Evolutionary conservation across 306 rosid genomes (phyloP).

Genomic region (Geum urbanum): DNA sequence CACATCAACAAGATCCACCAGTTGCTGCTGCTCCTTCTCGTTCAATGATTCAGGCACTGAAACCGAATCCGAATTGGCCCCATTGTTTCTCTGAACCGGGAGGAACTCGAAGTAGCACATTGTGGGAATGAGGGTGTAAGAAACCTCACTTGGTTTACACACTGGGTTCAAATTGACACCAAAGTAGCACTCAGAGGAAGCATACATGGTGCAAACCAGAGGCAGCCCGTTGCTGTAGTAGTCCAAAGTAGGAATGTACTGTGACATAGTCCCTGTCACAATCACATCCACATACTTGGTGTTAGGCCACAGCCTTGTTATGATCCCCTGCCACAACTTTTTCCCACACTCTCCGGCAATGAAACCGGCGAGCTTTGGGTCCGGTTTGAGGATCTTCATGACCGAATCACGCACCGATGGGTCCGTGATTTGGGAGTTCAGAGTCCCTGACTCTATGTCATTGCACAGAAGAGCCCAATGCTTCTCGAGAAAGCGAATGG

Average conservation of each 20-base stretch:
- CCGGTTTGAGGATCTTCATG: constrained; percentile 45
- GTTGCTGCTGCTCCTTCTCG: constrained; percentile 41
- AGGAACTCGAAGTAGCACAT: constrained; percentile 85
- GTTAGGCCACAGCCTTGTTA: constrained; percentile 77
- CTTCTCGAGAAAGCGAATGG: constrained; percentile 66
- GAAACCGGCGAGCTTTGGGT: constrained; percentile 54
- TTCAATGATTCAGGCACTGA: constrained; percentile 30
- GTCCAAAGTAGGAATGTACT: constrained; percentile 79
- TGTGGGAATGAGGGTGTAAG: constrained; percentile 80
- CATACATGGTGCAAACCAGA: constrained; percentile 84
- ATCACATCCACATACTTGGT: constrained; percentile 88
- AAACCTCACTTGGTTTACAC: constrained; percentile 59
- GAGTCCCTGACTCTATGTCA: constrained; percentile 61
- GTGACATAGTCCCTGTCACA: constrained; percentile 96
- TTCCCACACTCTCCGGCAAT: constrained; percentile 52
- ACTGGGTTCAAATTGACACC: constrained; percentile 85
- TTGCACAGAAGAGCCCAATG: constrained; percentile 56
- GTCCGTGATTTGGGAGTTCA: constrained; percentile 45
- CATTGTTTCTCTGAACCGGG: constrained; percentile 46
- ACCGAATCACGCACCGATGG: constrained; percentile 47
- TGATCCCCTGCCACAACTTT: constrained; percentile 67
- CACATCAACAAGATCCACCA: constrained; percentile 73
- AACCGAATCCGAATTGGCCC: constrained; percentile 28
- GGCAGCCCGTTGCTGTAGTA: constrained; percentile 75
- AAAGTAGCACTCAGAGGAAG: constrained; percentile 83